Percentiles rank a stretch among this genome's conserved stretches.
These are phyloP conservation scores for Periconia sp. DNA, from an alignment of 2,329 filamentous ascomycete species.

Conservation along the genomic window DNA sequence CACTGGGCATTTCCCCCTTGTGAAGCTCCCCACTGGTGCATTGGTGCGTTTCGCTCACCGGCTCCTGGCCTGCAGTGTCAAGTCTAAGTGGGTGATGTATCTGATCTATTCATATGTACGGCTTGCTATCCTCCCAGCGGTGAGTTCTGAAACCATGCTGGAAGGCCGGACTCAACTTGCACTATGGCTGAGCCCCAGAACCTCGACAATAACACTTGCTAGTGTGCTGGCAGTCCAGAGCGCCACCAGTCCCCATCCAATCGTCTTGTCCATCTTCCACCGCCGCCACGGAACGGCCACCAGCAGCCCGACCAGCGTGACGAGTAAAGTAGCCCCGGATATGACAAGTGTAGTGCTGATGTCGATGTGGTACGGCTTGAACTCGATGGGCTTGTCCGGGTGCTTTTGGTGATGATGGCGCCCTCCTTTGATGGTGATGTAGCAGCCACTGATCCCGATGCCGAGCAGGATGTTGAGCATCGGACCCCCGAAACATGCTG, in stretches of 20 bases:
- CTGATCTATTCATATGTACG: conserved; percentile 13
- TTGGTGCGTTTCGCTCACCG: conserved; percentile 19
- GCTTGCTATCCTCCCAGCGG: conserved; percentile 6
- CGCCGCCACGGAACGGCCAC: conserved; percentile 70
- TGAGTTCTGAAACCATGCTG: conserved; percentile 14
- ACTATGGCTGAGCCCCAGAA: conserved; percentile 51
- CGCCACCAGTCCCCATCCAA: conserved; percentile 80
- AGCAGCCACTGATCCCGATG: conserved; percentile 88
- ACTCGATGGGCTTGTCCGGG: conserved; percentile 67
- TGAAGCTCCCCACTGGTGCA: conserved; percentile 14
- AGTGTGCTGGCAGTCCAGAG: conserved; percentile 83
- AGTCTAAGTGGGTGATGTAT: conserved; percentile 14
- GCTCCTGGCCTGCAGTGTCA: conserved; percentile 8
- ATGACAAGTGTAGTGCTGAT: conserved; percentile 86
- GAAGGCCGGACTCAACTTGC: conserved; percentile 23
- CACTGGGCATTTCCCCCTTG: conserved; percentile 8
- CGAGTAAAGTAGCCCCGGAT: conserved; percentile 79
- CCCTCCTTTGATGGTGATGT: conserved; percentile 79
- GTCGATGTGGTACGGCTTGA: conserved; percentile 80
- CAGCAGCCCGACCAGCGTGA: conserved; percentile 79
- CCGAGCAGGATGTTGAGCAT: conserved; percentile 97
- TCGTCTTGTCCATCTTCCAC: conserved; percentile 46
- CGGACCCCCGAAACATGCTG: conserved; percentile 95
- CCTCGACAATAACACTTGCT: conserved; percentile 80
- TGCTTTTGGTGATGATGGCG: conserved; percentile 71